phyloP scores from a whole-genome alignment of 176 grass and related monocot genomes.

The Zoysia pacifica region DNA sequence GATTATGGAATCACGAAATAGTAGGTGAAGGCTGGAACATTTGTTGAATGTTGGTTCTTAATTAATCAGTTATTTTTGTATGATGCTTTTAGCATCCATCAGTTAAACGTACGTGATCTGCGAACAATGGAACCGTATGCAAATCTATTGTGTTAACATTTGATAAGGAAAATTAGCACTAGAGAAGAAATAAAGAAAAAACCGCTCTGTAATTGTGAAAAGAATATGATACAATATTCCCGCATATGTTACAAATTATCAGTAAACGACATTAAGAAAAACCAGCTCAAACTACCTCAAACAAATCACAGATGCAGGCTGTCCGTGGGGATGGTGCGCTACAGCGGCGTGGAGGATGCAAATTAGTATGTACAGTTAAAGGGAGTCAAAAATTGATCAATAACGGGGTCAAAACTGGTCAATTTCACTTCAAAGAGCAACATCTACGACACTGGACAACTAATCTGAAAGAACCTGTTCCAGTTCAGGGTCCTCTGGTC shows the following conservation, averaged over 20 bases:
- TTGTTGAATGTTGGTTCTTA: not conserved
- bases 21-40: slow-evolving; percentile 13
- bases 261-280: too few relatives aligned
- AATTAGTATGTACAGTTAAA: slow-evolving; percentile 43
- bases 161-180: too few relatives aligned
- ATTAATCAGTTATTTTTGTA: slow-evolving; percentile 13
- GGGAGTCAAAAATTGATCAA: not conserved
- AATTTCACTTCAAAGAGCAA: slow-evolving; percentile 29
- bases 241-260: too few relatives aligned
- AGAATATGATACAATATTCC: too few relatives aligned
- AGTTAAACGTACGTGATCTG: not conserved
- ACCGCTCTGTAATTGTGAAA: too few relatives aligned
- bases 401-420: slow-evolving; percentile 22
- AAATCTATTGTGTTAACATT: too few relatives aligned
- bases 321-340: not conserved
- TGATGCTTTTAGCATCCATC: not conserved
- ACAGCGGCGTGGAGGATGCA: not conserved
- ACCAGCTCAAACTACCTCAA: too few relatives aligned
- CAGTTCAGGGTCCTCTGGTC: slow-evolving; percentile 54
- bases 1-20: slow-evolving; percentile 11
- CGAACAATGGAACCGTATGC: not conserved
- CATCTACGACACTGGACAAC: not conserved
- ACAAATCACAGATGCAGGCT: too few relatives aligned
- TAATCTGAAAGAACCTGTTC: slow-evolving; percentile 73
- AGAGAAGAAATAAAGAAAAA: too few relatives aligned